phyloP scores from a whole-genome alignment of 106 monocot species.

The Platanthera guangdongensis region DNA sequence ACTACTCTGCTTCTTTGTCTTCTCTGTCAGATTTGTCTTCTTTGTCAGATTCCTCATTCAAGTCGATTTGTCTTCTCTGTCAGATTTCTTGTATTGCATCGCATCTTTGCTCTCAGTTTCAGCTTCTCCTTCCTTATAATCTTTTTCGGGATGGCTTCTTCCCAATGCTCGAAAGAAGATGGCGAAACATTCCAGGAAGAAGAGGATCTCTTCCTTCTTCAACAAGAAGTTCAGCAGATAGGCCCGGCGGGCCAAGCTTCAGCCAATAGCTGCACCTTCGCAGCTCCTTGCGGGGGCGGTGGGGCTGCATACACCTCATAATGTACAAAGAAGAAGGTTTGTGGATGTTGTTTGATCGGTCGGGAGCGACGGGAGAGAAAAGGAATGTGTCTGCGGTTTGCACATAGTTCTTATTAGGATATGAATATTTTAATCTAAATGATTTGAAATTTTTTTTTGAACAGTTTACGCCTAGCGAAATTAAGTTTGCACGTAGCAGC shows the following conservation, averaged over 20 bases:
- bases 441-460: no score
- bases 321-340: constrained; percentile 48
- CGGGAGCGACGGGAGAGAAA: no score
- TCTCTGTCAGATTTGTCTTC: no score
- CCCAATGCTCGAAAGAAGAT: background rate
- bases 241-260: background rate
- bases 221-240: background rate
- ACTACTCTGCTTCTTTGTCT: no score
- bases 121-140: background rate
- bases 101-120: background rate
- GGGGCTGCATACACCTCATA: background rate
- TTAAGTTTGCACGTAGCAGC: no score
- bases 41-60: background rate
- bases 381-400: no score
- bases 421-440: no score
- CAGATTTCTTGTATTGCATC: no score
- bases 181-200: background rate
- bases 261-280: background rate
- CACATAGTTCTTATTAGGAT: no score
- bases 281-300: background rate
- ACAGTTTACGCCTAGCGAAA: no score
- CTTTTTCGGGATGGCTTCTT: background rate
- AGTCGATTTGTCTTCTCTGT: background rate
- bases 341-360: constrained; percentile 65
- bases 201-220: constrained; percentile 7